Base-by-base conservation (phyloP, 202 grass and related monocot genomes). In the Zoysia matrella region DNA sequence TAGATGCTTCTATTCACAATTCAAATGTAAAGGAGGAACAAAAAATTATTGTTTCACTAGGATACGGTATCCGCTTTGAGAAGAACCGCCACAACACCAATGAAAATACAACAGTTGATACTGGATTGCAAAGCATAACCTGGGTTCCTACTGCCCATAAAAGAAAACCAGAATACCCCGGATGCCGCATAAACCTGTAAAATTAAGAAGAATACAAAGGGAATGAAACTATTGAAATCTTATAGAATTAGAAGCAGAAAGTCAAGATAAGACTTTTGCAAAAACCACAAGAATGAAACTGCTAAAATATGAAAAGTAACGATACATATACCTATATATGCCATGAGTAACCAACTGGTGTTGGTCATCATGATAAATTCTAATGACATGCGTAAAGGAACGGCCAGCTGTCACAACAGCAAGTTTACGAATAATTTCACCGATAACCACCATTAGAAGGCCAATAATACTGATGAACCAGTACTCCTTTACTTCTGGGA, bases 281-380 rank as follows among this genome's bases (percentile, higher is more conserved):
- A 72, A 67, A 18, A 69, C 39, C 30, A 3, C 16, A 4, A 71
- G 51, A 18, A 48, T 36, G 60, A n/a, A 69, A 62, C 48, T 80
- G 47, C 22, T 54, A 52, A 72, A 64, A 43, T 18, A 60, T 46
- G 10, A 58, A 72, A 2, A 39, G 53, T 71, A 70, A 55, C 73
- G 65, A 36, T 75, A 36, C 44, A 76, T 47, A 80, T 83, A 99
- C 96, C 96, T 93, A 83, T 96, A 99, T 40, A 99, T 8, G 57
- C 96, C 96, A 89, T 94, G 74, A 85, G 96, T 99, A 77, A 99
- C 75, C 72, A 99, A 77, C 49, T 89, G 74, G 76, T 99, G 96
- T 7, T 96, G 87, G 48, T 96, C 87, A 61, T 90, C 93, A 52
- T 92, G 79, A 74, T 90, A 63, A 76, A 75, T 89, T 83, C 89